phyloP scores from a whole-genome alignment of 2,329 filamentous ascomycete species.

The Coniochaeta ligniaria region DNA sequence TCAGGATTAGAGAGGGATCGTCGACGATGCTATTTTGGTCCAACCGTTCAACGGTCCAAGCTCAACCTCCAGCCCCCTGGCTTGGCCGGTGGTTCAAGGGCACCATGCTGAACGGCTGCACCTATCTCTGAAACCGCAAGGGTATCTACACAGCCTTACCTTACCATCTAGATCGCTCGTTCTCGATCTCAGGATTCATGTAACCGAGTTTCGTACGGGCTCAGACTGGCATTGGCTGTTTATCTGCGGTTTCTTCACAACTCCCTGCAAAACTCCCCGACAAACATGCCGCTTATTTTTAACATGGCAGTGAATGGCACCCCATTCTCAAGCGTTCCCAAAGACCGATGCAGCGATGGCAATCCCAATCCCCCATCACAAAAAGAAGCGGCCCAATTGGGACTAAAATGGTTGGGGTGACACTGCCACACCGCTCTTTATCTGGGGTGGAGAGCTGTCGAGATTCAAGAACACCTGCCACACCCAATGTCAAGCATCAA shows the following conservation, averaged over 20 bases:
- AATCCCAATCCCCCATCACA: not conserved
- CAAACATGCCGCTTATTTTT: too few relatives aligned
- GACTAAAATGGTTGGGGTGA: not conserved
- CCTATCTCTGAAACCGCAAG: not conserved
- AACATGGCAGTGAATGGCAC: too few relatives aligned
- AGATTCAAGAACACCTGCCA: not conserved
- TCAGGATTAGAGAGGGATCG: not conserved
- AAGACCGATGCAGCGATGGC: not conserved
- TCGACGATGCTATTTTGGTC: not conserved
- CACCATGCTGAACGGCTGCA: not conserved
- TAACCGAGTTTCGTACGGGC: too few relatives aligned
- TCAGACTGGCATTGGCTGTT: too few relatives aligned
- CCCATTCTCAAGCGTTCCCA: not conserved
- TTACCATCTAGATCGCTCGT: too few relatives aligned
- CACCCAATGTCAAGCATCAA: not conserved
- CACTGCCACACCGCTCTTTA: constrained; percentile 1
- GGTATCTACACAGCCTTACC: not conserved
- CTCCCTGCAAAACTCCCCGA: too few relatives aligned
- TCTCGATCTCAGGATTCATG: too few relatives aligned
- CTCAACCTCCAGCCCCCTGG: not conserved
- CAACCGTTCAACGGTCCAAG: not conserved
- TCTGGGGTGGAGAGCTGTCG: not conserved
- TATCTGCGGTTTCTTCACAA: too few relatives aligned
- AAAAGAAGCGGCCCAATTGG: not conserved
- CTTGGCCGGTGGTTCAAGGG: not conserved